A percentile compares a stretch with the other conserved stretches of the same genome.
These are phyloP conservation scores for Dicorynia guianensis DNA, from an alignment of 306 rosid species.

Conservation along the genomic window DNA sequence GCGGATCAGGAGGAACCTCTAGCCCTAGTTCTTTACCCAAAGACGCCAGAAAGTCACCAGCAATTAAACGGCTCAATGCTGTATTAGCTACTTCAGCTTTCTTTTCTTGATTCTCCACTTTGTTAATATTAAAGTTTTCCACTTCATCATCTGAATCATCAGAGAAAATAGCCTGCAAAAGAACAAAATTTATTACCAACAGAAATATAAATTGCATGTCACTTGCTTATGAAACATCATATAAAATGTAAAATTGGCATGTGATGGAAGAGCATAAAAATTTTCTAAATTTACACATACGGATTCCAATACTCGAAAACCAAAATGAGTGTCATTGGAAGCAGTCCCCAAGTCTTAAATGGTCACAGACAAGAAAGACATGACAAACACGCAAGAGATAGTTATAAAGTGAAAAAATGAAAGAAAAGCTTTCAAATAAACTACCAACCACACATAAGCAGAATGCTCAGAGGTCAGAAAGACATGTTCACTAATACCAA, in stretches of 20 bases:
- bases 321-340: conserved; percentile 35
- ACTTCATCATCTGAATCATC: conserved; percentile 89
- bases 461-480: conserved; percentile 3
- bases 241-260: conserved; percentile 7
- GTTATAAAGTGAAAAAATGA: conserved; percentile 26
- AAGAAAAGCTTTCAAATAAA: conserved; percentile 17
- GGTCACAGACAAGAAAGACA: conserved; percentile 5
- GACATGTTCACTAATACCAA: background rate
- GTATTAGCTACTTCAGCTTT: conserved; percentile 88
- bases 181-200: conserved; percentile 29
- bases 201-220: conserved; percentile 14
- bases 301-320: background rate
- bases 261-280: conserved; percentile 9
- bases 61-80: conserved; percentile 85
- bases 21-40: conserved; percentile 98
- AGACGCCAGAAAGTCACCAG: conserved; percentile 94
- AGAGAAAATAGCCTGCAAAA: conserved; percentile 91
- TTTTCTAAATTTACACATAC: background rate
- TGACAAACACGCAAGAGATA: background rate
- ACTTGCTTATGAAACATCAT: conserved; percentile 30
- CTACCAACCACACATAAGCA: background rate
- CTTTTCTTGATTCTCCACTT: conserved; percentile 76
- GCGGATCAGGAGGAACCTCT: conserved; percentile 89
- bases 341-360: background rate
- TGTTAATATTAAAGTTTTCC: conserved; percentile 52